Conservation (phyloP, 2,329 filamentous ascomycete species). For the Pseudocercospora fijiensis region DNA sequence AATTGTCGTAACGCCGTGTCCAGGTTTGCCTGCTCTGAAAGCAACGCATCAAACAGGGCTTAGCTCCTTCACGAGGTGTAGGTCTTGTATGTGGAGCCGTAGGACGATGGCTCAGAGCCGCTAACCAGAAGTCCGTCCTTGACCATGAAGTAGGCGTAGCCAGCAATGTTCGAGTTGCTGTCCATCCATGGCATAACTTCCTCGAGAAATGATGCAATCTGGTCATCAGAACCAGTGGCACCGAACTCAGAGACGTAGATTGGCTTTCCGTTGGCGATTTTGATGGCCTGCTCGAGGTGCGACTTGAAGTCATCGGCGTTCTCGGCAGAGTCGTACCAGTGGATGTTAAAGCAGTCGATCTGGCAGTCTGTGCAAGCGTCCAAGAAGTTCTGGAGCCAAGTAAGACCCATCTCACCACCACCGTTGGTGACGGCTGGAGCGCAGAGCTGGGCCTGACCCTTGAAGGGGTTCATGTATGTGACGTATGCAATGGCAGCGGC, state of each 20-base stretch:
- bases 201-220: slow-evolving; percentile 51
- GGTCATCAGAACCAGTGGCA: slow-evolving; percentile 47
- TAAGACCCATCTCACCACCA: slow-evolving; percentile 48
- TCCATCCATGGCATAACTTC: slow-evolving; percentile 51
- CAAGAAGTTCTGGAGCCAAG: slow-evolving; percentile 58
- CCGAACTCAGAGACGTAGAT: slow-evolving; percentile 68
- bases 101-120: slow-evolving; percentile 34
- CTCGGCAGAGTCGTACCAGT: slow-evolving; percentile 60
- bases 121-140: slow-evolving; percentile 38
- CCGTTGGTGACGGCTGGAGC: slow-evolving; percentile 65
- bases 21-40: slow-evolving; percentile 7
- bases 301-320: slow-evolving; percentile 54
- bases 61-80: slow-evolving; percentile 20
- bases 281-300: slow-evolving; percentile 51
- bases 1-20: slow-evolving; percentile 9
- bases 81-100: slow-evolving; percentile 35
- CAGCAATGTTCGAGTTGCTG: slow-evolving; percentile 40
- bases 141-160: slow-evolving; percentile 44
- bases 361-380: slow-evolving; percentile 45
- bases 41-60: not conserved
- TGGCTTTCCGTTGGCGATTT: slow-evolving; percentile 38
- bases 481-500: slow-evolving; percentile 56
- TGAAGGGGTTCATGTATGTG: slow-evolving; percentile 56
- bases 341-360: slow-evolving; percentile 61
- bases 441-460: slow-evolving; percentile 55